Evolutionary conservation across 495 filamentous ascomycete genomes (phyloP).

Genomic region (Jackrogersella minutella): DNA sequence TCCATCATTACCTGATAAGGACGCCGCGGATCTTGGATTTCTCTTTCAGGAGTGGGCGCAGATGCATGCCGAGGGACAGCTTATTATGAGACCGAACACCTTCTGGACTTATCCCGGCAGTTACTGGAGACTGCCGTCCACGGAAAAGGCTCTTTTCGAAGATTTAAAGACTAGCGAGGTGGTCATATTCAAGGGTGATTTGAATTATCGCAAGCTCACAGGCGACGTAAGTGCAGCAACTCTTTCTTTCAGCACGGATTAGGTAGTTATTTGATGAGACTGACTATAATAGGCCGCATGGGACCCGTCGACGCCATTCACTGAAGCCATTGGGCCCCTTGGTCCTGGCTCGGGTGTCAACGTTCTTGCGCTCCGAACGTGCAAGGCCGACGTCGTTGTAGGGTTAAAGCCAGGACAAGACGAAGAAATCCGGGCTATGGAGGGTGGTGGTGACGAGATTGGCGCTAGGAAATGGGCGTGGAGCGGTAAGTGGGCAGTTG

Average conservation of each 20-base stretch:
- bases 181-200: constrained; percentile 96
- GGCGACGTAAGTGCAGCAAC: constrained; percentile 73
- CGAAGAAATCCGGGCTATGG: constrained; percentile 73
- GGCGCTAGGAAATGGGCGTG: constrained; percentile 92
- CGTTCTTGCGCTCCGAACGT: constrained; percentile 85
- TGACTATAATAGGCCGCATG: constrained; percentile 69
- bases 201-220: constrained; percentile 93
- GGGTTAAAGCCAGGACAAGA: constrained; percentile 82
- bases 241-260: background rate
- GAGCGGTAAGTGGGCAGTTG: constrained; percentile 96
- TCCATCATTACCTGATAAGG: constrained; percentile 67
- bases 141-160: constrained; percentile 70
- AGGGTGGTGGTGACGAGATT: constrained; percentile 72
- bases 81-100: constrained; percentile 78
- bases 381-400: constrained; percentile 96
- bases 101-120: constrained; percentile 90
- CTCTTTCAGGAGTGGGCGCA: constrained; percentile 82
- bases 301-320: constrained; percentile 88
- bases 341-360: constrained; percentile 83
- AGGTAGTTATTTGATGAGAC: constrained; percentile 10
- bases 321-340: constrained; percentile 84
- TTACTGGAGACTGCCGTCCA: constrained; percentile 83
- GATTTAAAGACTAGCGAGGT: constrained; percentile 86
- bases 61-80: constrained; percentile 81
- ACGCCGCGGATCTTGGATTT: constrained; percentile 72